Percentiles rank a stretch among this genome's conserved stretches.
Conservation (phyloP, 1,284 basidiomycete genomes). For the Rhodotorula glutinis region DNA sequence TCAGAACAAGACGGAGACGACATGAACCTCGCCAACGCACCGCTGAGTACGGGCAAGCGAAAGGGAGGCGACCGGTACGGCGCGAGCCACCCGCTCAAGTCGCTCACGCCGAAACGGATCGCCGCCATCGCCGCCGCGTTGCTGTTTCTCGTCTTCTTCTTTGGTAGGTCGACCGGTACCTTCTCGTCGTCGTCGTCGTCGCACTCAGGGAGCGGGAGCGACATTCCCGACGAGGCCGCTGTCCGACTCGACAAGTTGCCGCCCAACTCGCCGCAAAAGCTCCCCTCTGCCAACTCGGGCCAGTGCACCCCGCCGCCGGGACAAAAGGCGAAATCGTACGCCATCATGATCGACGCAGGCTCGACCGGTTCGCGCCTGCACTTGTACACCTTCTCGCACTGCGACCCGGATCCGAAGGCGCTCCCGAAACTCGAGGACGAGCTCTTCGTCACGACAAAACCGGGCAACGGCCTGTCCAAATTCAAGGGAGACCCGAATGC, state of each 20-base stretch:
- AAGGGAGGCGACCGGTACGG: slow-evolving; percentile 2
- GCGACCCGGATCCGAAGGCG: slow-evolving; percentile 53
- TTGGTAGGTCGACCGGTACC: slow-evolving; percentile 17
- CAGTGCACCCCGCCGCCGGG: slow-evolving; percentile 37
- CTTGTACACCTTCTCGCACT: slow-evolving; percentile 97
- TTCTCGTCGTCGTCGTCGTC: not conserved
- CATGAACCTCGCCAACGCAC: slow-evolving; percentile 20
- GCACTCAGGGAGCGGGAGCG: not conserved
- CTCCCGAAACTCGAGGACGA: slow-evolving; percentile 87
- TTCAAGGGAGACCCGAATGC: slow-evolving; percentile 59
- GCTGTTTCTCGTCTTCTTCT: slow-evolving; percentile 33
- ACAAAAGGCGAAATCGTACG: slow-evolving; percentile 55
- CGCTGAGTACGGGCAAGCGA: not conserved
- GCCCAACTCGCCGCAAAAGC: slow-evolving; percentile 30
- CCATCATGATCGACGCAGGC: slow-evolving; percentile 96
- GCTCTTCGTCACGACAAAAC: slow-evolving; percentile 78
- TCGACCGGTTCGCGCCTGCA: slow-evolving; percentile 96
- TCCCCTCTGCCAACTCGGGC: slow-evolving; percentile 1
- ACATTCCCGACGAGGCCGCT: slow-evolving; percentile 11
- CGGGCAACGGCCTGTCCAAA: slow-evolving; percentile 64
- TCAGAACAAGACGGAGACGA: slow-evolving; percentile 20
- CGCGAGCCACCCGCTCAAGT: slow-evolving; percentile 21
- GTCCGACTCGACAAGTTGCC: slow-evolving; percentile 30
- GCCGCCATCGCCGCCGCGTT: slow-evolving; percentile 31
- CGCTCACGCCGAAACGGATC: slow-evolving; percentile 37